Base-by-base conservation (phyloP, 305 asterid genomes). In the Solanum hybrid region DNA sequence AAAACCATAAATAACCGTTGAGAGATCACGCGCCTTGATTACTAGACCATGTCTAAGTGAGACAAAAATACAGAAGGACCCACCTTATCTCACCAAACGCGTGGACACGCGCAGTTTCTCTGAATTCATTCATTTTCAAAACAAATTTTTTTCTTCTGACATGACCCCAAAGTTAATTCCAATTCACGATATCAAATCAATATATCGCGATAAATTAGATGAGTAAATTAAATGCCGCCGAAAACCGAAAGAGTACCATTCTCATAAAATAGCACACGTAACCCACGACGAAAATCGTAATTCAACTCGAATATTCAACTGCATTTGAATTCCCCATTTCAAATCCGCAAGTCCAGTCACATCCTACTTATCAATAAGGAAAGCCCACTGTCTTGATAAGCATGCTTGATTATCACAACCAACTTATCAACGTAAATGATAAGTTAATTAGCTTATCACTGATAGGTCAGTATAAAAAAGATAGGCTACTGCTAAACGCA, bases 401-500 rank as follows among this genome's bases (percentile, higher is more conserved):
- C 0, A 0, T 0, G 0, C 0, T 0, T 0, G 0, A 86, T 3
- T 92, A 89, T 93, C 88, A 42, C 0, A 2, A 0, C 36, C 80
- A 85, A 80, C 37, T 91, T 19, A 0, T 0, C 0, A 0, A 0
- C 1, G n/a, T 0, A 1, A 0, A 0, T n/a, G 37, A 96, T 92
- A 93, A 13, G 92, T 0, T 0, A 0, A 0, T 0, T 0, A 0
- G 0, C 90, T 38, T 93, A 95, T 95, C 78, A 90, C 77, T 88
- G 96, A 95, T 96, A 95, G 90, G 96, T 91, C 91, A 92, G 95
- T 93, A 89, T 78, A 92, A 87, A 91, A 93, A 91, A 94, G 95
- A 95, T 89, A 92, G 96, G 91, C 95, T 91, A 93, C 97, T 95
- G 98, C 96, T 95, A 94, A 95, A 95, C 94, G 98, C 98, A 95